Percentiles rank a stretch among this genome's conserved stretches.
phyloP scores from a whole-genome alignment of 805 yeast genomes.

The Groenewaldozyma tartarivorans region DNA sequence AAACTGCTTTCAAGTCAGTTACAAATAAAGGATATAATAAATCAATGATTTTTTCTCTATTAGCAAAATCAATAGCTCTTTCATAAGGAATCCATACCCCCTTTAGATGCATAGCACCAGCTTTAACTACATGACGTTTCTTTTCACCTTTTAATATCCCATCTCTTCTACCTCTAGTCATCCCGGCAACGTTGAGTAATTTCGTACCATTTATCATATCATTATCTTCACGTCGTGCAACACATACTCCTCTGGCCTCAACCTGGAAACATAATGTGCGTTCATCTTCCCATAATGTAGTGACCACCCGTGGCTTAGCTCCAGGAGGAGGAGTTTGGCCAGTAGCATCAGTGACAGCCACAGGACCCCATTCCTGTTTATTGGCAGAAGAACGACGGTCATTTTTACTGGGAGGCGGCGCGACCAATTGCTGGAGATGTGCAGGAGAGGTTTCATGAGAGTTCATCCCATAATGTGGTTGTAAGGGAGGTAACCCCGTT shows the following conservation, averaged over 20 bases:
- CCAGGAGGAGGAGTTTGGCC: constrained; percentile 33
- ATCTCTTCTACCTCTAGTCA: constrained; percentile 84
- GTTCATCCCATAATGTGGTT: neutral
- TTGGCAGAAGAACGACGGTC: neutral
- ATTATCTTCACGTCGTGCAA: constrained; percentile 74
- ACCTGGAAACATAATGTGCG: constrained; percentile 77
- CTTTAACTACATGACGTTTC: constrained; percentile 69
- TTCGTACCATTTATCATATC: constrained; percentile 82
- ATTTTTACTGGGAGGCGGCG: neutral
- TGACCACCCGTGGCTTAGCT: constrained; percentile 52
- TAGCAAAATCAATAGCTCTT: constrained; percentile 73
- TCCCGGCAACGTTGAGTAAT: constrained; percentile 69
- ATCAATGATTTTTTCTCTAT: constrained; percentile 65
- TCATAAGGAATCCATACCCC: constrained; percentile 89
- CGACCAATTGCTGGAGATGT: neutral
- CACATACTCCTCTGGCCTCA: constrained; percentile 71
- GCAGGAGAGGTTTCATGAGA: neutral
- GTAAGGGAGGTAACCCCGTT: neutral
- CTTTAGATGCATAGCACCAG: constrained; percentile 82
- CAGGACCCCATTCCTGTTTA: neutral
- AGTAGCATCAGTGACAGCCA: constrained; percentile 29
- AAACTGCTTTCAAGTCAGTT: constrained; percentile 43
- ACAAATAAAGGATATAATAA: constrained; percentile 61
- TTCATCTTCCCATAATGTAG: constrained; percentile 85
- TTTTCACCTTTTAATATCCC: constrained; percentile 74